A percentile compares a stretch with the other conserved stretches of the same genome.
phyloP scores from a whole-genome alignment of 805 yeast genomes.

The Barnettozyma wickerhamii region DNA sequence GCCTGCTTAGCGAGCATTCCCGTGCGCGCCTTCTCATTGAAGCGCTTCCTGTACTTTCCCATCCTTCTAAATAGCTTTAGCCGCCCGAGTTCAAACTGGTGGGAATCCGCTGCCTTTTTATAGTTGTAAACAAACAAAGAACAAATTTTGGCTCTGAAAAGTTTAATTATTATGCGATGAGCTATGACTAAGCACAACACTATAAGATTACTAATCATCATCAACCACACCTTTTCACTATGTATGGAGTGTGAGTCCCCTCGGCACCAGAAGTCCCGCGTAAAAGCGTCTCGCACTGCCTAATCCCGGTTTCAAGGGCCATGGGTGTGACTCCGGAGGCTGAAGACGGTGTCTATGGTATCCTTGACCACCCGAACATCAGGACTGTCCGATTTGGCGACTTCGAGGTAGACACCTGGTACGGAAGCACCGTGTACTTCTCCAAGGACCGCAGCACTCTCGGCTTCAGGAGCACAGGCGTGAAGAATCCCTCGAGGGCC shows the following conservation, averaged over 20 bases:
- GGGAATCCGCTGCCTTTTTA: too few species aligned
- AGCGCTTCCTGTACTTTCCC: slow-evolving; percentile 80
- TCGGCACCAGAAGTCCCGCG: too few species aligned
- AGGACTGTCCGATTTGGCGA: slow-evolving; percentile 62
- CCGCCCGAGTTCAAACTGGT: too few species aligned
- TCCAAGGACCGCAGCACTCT: slow-evolving; percentile 39
- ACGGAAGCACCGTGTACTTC: slow-evolving; percentile 80
- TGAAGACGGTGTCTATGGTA: slow-evolving; percentile 52
- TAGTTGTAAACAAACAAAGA: too few species aligned
- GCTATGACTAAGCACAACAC: slow-evolving; percentile 5
- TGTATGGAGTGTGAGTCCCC: too few species aligned
- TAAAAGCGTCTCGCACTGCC: neutral
- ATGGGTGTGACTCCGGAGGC: slow-evolving; percentile 24
- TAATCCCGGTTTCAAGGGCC: neutral
- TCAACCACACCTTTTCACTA: neutral
- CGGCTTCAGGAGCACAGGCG: slow-evolving; percentile 36
- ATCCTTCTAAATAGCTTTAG: too few species aligned
- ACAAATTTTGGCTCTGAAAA: too few species aligned
- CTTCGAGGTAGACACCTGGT: slow-evolving; percentile 76
- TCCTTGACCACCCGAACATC: slow-evolving; percentile 59
- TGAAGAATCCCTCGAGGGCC: slow-evolving; percentile 12
- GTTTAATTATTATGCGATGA: slow-evolving; percentile 13
- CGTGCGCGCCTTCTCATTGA: slow-evolving; percentile 80
- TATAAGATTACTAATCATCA: too few species aligned
- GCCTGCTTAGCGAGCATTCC: slow-evolving; percentile 82